Evolutionary conservation across 73 alveolate species (phyloP), one percentile per base, ranked within the genome.

Genomic region (Uronychia binucleata): DNA sequence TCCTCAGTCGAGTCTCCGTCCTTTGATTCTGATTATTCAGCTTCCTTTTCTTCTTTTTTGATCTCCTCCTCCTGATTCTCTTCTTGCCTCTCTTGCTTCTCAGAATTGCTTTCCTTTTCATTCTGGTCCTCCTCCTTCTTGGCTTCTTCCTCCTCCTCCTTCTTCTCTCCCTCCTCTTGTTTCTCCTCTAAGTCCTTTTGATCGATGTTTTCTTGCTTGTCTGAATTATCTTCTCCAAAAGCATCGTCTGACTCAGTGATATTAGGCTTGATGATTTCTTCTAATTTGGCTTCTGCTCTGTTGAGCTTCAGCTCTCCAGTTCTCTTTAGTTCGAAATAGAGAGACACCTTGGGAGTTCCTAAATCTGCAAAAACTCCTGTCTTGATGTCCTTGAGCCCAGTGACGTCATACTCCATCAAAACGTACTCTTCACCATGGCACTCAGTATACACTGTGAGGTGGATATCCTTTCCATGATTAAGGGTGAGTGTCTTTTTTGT

Each of bases 231-330:
- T 75, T 25, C 59, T 28, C 59, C 32, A n/a, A n/a, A n/a, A n/a
- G n/a, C n/a, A n/a, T n/a, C n/a, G n/a, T n/a, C n/a, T 1, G 58
- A 35, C 30, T 75, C 81, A 75, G 58, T 75, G 1, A 11, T 19
- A 46, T 46, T 46, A 19, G 19, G 67, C 19, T 46, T 46, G 1
- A 59, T 32, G 25, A 19, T 30, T 59, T 81, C 88, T 29, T 31
- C 76, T 29, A 81, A 34, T 28, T 59, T 81, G 5, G 34, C 89
- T 34, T 82, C 89, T 5, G 89, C 83, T 46, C 74, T 82, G 28
- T 74, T 67, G 31, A 67, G 32, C 1, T 58, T 74, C 5, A 82
- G 58, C 13, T 74, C 33, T 74, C 89, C 89, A 74, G 78, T 74
- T 74, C 46, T 82, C 28, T 27, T 33, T n/a, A 32, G 77, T 74